Evolutionary conservation across 176 grass and related monocot species (phyloP).

Genomic region (Cenchrus americanus): DNA sequence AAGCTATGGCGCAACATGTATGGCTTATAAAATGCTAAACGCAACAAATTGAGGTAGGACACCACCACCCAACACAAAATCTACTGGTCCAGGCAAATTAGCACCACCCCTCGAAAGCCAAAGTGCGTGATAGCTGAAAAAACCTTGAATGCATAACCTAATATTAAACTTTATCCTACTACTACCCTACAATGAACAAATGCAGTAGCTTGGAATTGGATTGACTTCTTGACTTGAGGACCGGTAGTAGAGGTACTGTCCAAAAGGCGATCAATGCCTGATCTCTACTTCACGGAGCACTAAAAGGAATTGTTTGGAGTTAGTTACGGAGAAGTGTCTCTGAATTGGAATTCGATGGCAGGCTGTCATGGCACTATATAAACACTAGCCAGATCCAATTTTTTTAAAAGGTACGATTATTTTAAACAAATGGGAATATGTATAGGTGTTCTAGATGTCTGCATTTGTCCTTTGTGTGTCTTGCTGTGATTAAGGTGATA

Average conservation of each 20-base stretch:
- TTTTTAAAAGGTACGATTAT: slow-evolving; percentile 15
- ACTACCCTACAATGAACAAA: too few relatives aligned
- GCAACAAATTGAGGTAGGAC: too few relatives aligned
- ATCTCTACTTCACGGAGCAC: slow-evolving; percentile 38
- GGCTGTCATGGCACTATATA: slow-evolving; percentile 53
- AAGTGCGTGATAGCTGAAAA: too few relatives aligned
- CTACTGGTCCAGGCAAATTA: too few relatives aligned
- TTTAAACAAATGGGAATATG: slow-evolving; percentile 45
- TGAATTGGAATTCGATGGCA: slow-evolving; percentile 52
- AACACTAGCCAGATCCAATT: slow-evolving; percentile 22
- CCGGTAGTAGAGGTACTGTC: slow-evolving; percentile 13
- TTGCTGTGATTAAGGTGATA: slow-evolving; percentile 48
- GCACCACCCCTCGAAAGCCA: too few relatives aligned
- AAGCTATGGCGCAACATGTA: too few relatives aligned
- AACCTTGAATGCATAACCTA: too few relatives aligned
- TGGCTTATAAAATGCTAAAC: too few relatives aligned
- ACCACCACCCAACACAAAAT: too few relatives aligned
- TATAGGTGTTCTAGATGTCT: slow-evolving; percentile 45
- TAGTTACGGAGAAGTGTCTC: slow-evolving; percentile 48
- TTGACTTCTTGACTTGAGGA: slow-evolving; percentile 54
- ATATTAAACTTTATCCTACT: too few relatives aligned
- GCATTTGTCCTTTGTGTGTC: slow-evolving; percentile 45
- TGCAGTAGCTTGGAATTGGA: slow-evolving; percentile 30
- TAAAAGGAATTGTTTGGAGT: slow-evolving; percentile 50
- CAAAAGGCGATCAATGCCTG: slow-evolving; percentile 33